Conservation (phyloP, 805 yeast genomes). For the Vanderwaltozyma verrucispora region DNA sequence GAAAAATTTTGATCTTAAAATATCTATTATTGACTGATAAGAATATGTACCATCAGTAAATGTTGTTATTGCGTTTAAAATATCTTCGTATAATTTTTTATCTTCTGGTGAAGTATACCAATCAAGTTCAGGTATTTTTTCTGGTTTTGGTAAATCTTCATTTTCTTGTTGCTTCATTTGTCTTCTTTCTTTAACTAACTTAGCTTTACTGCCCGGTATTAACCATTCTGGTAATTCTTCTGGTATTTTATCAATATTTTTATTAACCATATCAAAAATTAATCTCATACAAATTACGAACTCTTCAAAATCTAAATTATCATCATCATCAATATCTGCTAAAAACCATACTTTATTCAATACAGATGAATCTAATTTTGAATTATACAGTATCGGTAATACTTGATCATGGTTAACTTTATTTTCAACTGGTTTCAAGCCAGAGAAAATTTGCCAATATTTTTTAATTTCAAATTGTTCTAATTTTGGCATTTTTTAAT, state of each 20-base stretch:
- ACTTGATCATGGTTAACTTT: constrained; percentile 79
- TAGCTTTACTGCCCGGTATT: constrained; percentile 81
- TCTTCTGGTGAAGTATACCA: constrained; percentile 96
- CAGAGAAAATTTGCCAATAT: constrained; percentile 95
- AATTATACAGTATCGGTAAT: constrained; percentile 77
- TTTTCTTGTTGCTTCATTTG: constrained; percentile 38
- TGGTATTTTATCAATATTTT: constrained; percentile 53
- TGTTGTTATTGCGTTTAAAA: constrained; percentile 42
- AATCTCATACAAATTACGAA: constrained; percentile 96
- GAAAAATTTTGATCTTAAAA: constrained; percentile 52
- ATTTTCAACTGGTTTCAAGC: constrained; percentile 72
- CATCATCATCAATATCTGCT: constrained; percentile 89
- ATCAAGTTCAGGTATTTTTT: constrained; percentile 42
- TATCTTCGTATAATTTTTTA: constrained; percentile 62
- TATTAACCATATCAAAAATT: constrained; percentile 83
- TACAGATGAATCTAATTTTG: constrained; percentile 69
- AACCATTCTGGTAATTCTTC: constrained; percentile 78
- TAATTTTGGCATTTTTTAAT: constrained; percentile 49
- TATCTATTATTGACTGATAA: constrained; percentile 55
- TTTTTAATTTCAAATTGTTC: constrained; percentile 95
- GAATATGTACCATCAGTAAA: constrained; percentile 78
- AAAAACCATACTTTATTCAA: constrained; percentile 82
- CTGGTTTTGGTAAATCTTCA: constrained; percentile 16
- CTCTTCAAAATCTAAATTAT: constrained; percentile 89
- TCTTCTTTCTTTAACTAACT: constrained; percentile 71